Conservation (phyloP, 352 stramenopile species). For the Globisporangium splendens region DNA sequence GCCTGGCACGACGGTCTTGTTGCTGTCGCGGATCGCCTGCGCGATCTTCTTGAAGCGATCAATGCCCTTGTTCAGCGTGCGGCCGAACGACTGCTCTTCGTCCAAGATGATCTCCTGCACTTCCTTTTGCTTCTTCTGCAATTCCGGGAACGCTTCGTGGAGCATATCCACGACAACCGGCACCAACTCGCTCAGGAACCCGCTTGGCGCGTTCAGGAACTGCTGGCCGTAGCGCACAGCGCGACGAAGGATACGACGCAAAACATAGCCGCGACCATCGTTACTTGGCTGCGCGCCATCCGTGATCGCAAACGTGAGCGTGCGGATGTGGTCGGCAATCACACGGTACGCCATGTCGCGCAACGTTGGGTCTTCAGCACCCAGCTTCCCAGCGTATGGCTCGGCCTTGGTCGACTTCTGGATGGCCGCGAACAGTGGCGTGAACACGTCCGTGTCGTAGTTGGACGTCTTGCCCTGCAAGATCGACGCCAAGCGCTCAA, state of each 20-base stretch:
- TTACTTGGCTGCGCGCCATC: conserved; percentile 97
- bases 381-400: conserved; percentile 82
- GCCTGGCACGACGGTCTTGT: conserved; percentile 74
- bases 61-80: conserved; percentile 94
- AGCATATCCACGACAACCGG: conserved; percentile 93
- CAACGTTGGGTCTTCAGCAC: conserved; percentile 86
- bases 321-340: conserved; percentile 98
- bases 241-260: conserved; percentile 96
- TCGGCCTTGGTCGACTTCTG: conserved; percentile 74
- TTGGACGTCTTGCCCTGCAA: conserved; percentile 94
- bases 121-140: conserved; percentile 87
- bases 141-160: conserved; percentile 94
- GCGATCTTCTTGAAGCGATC: conserved; percentile 89
- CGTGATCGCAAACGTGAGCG: conserved; percentile 96
- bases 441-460: conserved; percentile 99
- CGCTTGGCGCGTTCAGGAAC: conserved; percentile 93
- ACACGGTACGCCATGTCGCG: conserved; percentile 93
- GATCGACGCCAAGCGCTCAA: conserved; percentile 93
- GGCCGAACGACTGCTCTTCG: conserved; percentile 95
- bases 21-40: conserved; percentile 56
- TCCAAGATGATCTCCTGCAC: conserved; percentile 95
- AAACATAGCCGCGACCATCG: conserved; percentile 97
- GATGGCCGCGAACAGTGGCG: conserved; percentile 94
- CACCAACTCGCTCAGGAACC: conserved; percentile 95
- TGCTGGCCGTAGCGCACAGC: conserved; percentile 98